phyloP scores from a whole-genome alignment of 352 stramenopile genomes.

The Pythium phragmiticola region DNA sequence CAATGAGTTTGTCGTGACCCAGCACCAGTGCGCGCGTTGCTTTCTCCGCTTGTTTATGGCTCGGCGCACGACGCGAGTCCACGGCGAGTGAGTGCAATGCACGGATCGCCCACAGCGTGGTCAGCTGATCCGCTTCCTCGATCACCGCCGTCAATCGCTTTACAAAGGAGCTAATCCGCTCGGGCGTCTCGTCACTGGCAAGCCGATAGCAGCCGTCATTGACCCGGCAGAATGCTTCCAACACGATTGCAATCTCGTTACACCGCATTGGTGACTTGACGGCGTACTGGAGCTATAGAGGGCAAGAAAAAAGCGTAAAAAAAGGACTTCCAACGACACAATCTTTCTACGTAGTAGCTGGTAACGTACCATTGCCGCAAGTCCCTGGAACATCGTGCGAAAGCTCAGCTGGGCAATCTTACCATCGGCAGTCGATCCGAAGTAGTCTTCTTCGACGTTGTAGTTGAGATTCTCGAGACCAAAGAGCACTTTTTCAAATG shows the following conservation, averaged over 20 bases:
- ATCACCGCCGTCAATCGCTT: slow-evolving; percentile 22
- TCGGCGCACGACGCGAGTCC: slow-evolving; percentile 39
- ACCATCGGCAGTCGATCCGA: slow-evolving; percentile 43
- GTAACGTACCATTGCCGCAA: slow-evolving; percentile 59
- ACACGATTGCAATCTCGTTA: slow-evolving; percentile 63
- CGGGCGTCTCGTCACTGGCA: slow-evolving; percentile 39
- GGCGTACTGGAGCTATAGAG: slow-evolving; percentile 54
- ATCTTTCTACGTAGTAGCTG: not conserved
- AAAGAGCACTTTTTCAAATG: slow-evolving; percentile 65
- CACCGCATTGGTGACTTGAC: slow-evolving; percentile 60
- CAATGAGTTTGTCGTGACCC: slow-evolving; percentile 64
- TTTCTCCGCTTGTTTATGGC: slow-evolving; percentile 51
- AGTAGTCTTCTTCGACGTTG: slow-evolving; percentile 66
- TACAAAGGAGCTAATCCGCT: slow-evolving; percentile 27
- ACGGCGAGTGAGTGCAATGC: slow-evolving; percentile 59
- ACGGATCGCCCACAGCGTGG: slow-evolving; percentile 60
- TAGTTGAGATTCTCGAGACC: slow-evolving; percentile 72
- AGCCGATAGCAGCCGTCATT: slow-evolving; percentile 74
- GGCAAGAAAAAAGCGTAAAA: not conserved
- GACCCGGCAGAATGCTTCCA: slow-evolving; percentile 70
- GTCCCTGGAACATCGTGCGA: slow-evolving; percentile 42
- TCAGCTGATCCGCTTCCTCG: slow-evolving; percentile 49
- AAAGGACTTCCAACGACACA: not conserved
- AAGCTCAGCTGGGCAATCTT: slow-evolving; percentile 65
- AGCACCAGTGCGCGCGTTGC: slow-evolving; percentile 56